A percentile compares a stretch with the other conserved stretches of the same genome.
Conservation (phyloP, 495 filamentous ascomycete genomes). For the Thozetella sp. region DNA sequence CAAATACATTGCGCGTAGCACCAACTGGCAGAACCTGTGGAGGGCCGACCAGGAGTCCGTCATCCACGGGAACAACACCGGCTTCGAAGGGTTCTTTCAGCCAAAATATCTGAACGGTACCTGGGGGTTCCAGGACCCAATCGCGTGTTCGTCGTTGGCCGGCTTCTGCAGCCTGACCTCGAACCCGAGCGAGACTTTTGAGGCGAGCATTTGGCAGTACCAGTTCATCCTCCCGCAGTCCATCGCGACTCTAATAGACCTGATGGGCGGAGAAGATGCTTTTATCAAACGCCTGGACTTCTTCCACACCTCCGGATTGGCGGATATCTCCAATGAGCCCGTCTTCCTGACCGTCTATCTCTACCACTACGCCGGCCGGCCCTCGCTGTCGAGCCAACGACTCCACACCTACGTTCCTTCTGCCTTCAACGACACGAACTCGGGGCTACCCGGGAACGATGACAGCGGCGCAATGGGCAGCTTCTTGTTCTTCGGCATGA, state of each 20-base stretch:
- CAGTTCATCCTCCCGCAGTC: constrained; percentile 73
- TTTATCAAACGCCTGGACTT: constrained; percentile 67
- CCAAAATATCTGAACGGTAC: constrained; percentile 66
- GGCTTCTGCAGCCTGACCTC: constrained; percentile 61
- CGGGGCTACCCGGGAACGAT: constrained; percentile 72
- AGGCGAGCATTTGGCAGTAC: constrained; percentile 73
- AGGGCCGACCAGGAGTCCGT: constrained; percentile 62
- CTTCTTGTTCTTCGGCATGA: constrained; percentile 70
- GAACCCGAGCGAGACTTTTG: constrained; percentile 68
- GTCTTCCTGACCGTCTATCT: constrained; percentile 71
- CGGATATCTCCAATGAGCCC: constrained; percentile 77
- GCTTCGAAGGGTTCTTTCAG: constrained; percentile 70
- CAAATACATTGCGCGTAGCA: constrained; percentile 62
- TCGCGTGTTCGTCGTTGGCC: constrained; percentile 62
- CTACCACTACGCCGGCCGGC: constrained; percentile 72
- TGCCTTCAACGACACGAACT: constrained; percentile 59
- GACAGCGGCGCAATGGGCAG: constrained; percentile 75
- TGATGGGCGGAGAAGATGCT: constrained; percentile 59
- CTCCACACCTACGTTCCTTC: constrained; percentile 68
- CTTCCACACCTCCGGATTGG: constrained; percentile 66
- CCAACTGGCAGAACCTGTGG: constrained; percentile 72
- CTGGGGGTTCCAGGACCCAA: constrained; percentile 71
- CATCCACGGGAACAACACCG: constrained; percentile 57
- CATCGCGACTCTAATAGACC: constrained; percentile 60
- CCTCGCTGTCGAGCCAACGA: constrained; percentile 61